phyloP scores from a whole-genome alignment of 768 basidiomycete species.

The Kwoniella dejecticola region DNA sequence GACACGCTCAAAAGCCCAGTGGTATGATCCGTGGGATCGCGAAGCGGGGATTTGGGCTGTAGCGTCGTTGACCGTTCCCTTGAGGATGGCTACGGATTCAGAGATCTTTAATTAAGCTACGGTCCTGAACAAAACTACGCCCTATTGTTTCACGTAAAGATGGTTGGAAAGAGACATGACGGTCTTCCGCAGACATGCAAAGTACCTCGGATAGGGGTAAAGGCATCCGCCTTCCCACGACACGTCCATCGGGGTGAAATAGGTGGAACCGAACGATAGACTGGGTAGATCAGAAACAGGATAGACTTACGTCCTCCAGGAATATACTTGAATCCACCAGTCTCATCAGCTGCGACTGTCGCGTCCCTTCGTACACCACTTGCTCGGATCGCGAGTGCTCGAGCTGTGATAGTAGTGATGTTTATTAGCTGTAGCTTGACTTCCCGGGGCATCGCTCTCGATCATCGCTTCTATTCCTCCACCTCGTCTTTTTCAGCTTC shows the following conservation, averaged over 20 bases:
- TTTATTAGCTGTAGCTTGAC: not conserved
- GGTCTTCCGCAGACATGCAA: too few relatives aligned
- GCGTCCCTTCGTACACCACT: constrained; percentile 35
- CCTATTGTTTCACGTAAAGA: too few relatives aligned
- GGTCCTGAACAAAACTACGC: too few relatives aligned
- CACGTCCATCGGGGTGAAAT: too few relatives aligned
- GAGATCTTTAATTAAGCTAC: not conserved
- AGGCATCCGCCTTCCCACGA: too few relatives aligned
- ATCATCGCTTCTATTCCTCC: too few relatives aligned
- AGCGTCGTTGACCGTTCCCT: constrained; percentile 93
- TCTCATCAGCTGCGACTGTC: constrained; percentile 43
- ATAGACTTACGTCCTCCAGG: constrained; percentile 58
- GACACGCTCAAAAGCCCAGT: constrained; percentile 89
- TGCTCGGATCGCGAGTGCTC: constrained; percentile 37
- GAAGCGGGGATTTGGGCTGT: constrained; percentile 82
- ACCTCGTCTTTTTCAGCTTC: too few relatives aligned
- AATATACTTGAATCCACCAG: constrained; percentile 55
- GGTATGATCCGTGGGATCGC: constrained; percentile 83
- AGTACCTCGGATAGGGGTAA: too few relatives aligned
- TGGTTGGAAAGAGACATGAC: too few relatives aligned
- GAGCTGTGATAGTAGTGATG: constrained; percentile 29
- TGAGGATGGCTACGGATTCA: constrained; percentile 68
- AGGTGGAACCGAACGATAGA: too few relatives aligned
- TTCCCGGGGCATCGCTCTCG: not conserved
- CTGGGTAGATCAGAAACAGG: too few relatives aligned